Base-by-base conservation (phyloP, 208 protist species). In the Wallacemonas collosoma region DNA sequence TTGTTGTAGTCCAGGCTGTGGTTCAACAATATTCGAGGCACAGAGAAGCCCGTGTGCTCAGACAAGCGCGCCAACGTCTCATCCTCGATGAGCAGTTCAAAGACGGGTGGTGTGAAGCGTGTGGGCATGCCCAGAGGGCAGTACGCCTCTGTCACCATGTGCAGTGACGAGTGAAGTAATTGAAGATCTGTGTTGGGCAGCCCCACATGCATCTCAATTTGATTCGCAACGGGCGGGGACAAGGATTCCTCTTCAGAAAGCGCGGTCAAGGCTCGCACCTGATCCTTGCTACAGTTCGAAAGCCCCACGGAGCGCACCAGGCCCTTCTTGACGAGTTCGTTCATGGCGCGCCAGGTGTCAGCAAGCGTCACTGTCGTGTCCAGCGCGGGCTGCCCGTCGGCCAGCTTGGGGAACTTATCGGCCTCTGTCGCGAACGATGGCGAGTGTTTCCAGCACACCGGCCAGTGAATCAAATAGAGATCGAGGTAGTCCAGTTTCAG, bases 391-490 rank as follows among this genome's bases (percentile, higher is more conserved):
- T 76, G 50, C 11, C 83, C 82, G 55, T 82, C 48, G 7, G 67
- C 35, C 43, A 87, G 63, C 69, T 88, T 86, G 1, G 86, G 86
- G 63, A 89, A 89, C 68, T 85, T 89, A 72, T 93, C 88, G 5
- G 86, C 86, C 9, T 85, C 82, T 1, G 76, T 89, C 12, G 45
- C 66, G 51, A 86, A 90, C 15, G 67, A 57, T 2, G 63, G 17
- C 9, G 86, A 86, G 71, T 91, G 81, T 17, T 81, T 77, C 88
- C 90, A 91, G 69, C 83, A 87, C 44, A 98, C 79, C 0, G 96
- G 96, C 93, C 94, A 98, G 77, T 98, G 96, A 48, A 98, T 89
- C 17, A 98, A 82, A 66, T 95, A 98, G 12, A 98, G 74, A 76
- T 98, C 96, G 12, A 98, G 73, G 72, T 98, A 98, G 61, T 95